A percentile compares a stretch with the other conserved stretches of the same genome.
Conservation (phyloP, 495 filamentous ascomycete genomes). For the Annulohypoxylon maeteangense region DNA sequence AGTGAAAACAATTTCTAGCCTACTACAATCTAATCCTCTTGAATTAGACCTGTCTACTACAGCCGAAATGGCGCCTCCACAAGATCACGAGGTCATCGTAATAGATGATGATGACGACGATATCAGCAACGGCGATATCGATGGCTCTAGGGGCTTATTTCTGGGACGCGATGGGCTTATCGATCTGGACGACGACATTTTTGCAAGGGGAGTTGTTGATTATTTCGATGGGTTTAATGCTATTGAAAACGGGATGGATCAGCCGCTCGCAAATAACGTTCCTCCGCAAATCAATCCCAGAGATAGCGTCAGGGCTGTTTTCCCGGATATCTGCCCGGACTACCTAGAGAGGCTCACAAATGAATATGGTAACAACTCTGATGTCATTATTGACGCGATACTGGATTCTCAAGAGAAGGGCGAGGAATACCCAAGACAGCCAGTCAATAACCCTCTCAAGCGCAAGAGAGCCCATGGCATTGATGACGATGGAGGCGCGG, state of each 20-base stretch:
- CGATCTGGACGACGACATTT: too few relatives aligned
- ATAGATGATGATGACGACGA: slow-evolving; percentile 7
- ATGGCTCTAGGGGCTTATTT: too few relatives aligned
- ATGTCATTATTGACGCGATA: slow-evolving; percentile 40
- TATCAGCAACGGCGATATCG: too few relatives aligned
- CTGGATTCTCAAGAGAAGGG: slow-evolving; percentile 51
- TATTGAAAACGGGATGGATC: background rate
- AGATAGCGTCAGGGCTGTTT: slow-evolving; percentile 42
- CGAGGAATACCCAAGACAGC: slow-evolving; percentile 46
- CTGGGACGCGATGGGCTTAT: too few relatives aligned
- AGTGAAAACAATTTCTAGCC: background rate
- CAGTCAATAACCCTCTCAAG: slow-evolving; percentile 38
- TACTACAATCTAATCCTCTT: background rate
- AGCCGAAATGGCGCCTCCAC: background rate
- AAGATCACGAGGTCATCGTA: background rate
- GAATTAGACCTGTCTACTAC: background rate
- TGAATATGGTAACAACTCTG: slow-evolving; percentile 29
- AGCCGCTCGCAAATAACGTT: too few relatives aligned
- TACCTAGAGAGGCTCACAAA: slow-evolving; percentile 36
- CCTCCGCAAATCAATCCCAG: slow-evolving; percentile 26
- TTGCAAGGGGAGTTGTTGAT: background rate
- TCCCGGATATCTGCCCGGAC: slow-evolving; percentile 55
- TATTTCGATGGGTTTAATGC: background rate
- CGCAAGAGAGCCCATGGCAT: slow-evolving; percentile 48
- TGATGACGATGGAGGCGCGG: slow-evolving; percentile 27